phyloP scores from a whole-genome alignment of 495 filamentous ascomycete species.

The Xylaria castorea region DNA sequence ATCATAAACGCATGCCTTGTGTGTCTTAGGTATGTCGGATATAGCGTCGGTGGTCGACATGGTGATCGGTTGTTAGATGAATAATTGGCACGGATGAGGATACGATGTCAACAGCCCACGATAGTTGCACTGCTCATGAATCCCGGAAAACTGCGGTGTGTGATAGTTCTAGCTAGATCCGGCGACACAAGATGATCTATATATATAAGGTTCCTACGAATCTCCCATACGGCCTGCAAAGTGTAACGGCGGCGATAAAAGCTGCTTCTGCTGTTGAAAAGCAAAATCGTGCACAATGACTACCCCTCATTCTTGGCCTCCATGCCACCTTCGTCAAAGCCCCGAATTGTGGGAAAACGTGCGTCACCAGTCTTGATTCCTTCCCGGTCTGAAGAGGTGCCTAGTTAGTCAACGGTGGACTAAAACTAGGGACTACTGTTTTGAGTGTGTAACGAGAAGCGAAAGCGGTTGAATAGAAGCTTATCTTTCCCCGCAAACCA shows the following conservation, averaged over 20 bases:
- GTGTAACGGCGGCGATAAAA: too few species aligned
- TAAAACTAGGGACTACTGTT: too few species aligned
- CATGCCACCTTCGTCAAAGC: background rate
- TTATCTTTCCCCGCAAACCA: slow-evolving; percentile 9
- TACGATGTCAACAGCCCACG: background rate
- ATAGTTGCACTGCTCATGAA: background rate
- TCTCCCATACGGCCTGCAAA: background rate
- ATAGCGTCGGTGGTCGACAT: slow-evolving; percentile 13
- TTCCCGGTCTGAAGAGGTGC: background rate
- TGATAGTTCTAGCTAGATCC: background rate
- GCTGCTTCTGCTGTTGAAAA: too few species aligned
- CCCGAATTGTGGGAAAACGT: background rate
- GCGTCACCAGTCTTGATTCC: background rate
- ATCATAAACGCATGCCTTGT: slow-evolving; percentile 74
- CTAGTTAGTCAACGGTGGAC: too few species aligned
- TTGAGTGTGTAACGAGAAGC: background rate
- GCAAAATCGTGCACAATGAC: too few species aligned
- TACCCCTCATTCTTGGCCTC: slow-evolving; percentile 18
- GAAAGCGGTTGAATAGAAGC: background rate
- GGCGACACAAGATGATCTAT: background rate
- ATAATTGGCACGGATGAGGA: background rate
- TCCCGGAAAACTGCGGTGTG: background rate
- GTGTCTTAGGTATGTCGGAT: slow-evolving; percentile 62
- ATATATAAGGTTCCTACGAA: background rate
- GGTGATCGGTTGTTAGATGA: background rate